These are phyloP conservation scores for Fusarium decemcellulare DNA, from an alignment of 2,329 filamentous ascomycete genomes.

Conservation along the genomic window DNA sequence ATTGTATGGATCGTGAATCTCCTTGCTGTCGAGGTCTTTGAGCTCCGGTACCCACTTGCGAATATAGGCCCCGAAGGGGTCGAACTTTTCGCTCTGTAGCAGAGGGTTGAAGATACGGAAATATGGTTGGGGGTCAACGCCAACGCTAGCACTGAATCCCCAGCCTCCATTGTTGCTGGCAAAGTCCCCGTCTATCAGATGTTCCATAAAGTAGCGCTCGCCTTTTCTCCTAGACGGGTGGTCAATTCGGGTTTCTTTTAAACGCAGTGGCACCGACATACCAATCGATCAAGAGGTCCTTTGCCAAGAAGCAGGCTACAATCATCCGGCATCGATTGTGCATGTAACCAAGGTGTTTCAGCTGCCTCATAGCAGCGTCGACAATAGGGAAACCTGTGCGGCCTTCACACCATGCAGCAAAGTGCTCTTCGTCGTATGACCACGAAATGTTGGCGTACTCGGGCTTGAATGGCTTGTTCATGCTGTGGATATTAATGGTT, in stretches of 20 bases:
- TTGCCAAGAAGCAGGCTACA: slow-evolving; percentile 83
- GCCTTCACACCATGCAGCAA: slow-evolving; percentile 81
- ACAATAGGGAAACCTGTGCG: slow-evolving; percentile 86
- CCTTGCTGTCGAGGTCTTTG: slow-evolving; percentile 72
- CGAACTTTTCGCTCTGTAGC: slow-evolving; percentile 89
- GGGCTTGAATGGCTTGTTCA: slow-evolving; percentile 80
- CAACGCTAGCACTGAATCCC: slow-evolving; percentile 73
- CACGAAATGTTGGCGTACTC: slow-evolving; percentile 87
- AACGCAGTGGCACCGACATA: background rate
- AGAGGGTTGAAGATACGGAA: slow-evolving; percentile 92
- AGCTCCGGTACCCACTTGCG: slow-evolving; percentile 87
- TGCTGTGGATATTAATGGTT: slow-evolving; percentile 47
- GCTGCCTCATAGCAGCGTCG: slow-evolving; percentile 88
- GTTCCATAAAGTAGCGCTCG: slow-evolving; percentile 86
- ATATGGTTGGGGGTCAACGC: slow-evolving; percentile 90
- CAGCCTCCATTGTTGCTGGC: slow-evolving; percentile 80
- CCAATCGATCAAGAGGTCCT: slow-evolving; percentile 86
- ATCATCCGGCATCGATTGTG: slow-evolving; percentile 91
- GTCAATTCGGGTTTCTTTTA: background rate
- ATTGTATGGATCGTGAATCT: slow-evolving; percentile 85
- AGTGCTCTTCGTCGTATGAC: slow-evolving; percentile 80
- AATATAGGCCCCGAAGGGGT: slow-evolving; percentile 84
- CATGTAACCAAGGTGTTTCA: slow-evolving; percentile 80
- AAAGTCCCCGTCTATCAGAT: slow-evolving; percentile 84
- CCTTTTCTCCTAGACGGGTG: slow-evolving; percentile 71